A percentile compares a stretch with the other conserved stretches of the same genome.
Evolutionary conservation across 805 yeast genomes (phyloP).

Genomic region (Barnettozyma siamensis): DNA sequence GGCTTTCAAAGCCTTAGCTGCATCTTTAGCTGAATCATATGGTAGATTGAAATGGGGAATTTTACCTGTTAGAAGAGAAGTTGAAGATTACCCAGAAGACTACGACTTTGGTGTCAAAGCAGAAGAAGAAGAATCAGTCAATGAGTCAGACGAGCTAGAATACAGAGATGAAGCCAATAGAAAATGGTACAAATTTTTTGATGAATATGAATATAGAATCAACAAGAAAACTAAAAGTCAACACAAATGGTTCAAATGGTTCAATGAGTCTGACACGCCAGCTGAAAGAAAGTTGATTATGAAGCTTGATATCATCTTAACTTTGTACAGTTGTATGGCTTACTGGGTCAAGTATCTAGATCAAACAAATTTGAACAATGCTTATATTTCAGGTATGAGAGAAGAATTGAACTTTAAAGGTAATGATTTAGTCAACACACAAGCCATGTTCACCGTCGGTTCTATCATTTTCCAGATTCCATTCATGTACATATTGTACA

Average conservation of each 20-base stretch:
- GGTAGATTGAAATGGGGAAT: slow-evolving; percentile 30
- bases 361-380: slow-evolving; percentile 54
- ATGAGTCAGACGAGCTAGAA: slow-evolving; percentile 26
- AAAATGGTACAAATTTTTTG: slow-evolving; percentile 51
- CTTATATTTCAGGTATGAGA: slow-evolving; percentile 61
- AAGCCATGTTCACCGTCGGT: slow-evolving; percentile 56
- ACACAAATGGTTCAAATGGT: slow-evolving; percentile 17
- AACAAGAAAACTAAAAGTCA: slow-evolving; percentile 1
- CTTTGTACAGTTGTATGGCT: slow-evolving; percentile 51
- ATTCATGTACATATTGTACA: slow-evolving; percentile 53
- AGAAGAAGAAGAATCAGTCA: slow-evolving; percentile 2
- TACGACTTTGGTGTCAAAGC: background rate
- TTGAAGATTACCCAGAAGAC: slow-evolving; percentile 19
- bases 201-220: slow-evolving; percentile 42
- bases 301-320: slow-evolving; percentile 51
- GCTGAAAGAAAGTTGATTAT: slow-evolving; percentile 39
- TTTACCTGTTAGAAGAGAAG: slow-evolving; percentile 23
- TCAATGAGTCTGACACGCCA: slow-evolving; percentile 20
- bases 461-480: slow-evolving; percentile 61
- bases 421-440: slow-evolving; percentile 58
- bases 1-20: background rate
- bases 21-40: background rate
- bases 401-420: slow-evolving; percentile 54
- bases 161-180: slow-evolving; percentile 49
- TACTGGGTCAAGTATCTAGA: slow-evolving; percentile 70